These are phyloP conservation scores for Pouteria glomerata DNA, from an alignment of 148 eudicot species.

Conservation along the genomic window DNA sequence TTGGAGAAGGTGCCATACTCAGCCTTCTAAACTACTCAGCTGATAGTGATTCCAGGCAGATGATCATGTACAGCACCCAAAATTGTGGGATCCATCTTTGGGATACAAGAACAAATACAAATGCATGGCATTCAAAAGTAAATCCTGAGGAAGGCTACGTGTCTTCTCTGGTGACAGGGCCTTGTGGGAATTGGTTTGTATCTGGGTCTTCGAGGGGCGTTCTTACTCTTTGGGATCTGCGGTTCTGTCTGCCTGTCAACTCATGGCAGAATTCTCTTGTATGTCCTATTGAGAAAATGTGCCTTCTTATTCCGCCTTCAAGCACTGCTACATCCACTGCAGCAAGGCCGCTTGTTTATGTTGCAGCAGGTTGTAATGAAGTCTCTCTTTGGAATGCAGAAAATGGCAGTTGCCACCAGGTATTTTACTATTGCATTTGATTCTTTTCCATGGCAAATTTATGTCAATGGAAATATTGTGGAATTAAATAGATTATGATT, in stretches of 20 bases:
- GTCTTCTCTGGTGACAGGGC: conserved; percentile 66
- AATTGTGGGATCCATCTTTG: conserved; percentile 81
- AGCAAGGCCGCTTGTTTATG: conserved; percentile 94
- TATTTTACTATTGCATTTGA: conserved; percentile 15
- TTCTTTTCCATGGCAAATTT: neutral
- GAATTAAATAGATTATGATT: neutral
- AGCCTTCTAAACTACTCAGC: conserved; percentile 68
- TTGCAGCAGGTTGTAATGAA: conserved; percentile 95
- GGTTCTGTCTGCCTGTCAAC: conserved; percentile 87
- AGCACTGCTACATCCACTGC: conserved; percentile 59
- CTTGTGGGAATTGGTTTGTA: conserved; percentile 97
- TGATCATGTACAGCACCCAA: conserved; percentile 85
- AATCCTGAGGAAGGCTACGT: conserved; percentile 83
- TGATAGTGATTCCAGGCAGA: conserved; percentile 50
- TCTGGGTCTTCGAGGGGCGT: conserved; percentile 96
- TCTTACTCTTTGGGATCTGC: conserved; percentile 91
- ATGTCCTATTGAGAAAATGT: conserved; percentile 78
- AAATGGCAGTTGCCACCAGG: conserved; percentile 99
- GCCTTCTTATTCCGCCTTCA: conserved; percentile 79
- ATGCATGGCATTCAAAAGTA: conserved; percentile 69
- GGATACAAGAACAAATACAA: conserved; percentile 69
- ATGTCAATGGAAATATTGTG: neutral
- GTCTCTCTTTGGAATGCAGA: conserved; percentile 99
- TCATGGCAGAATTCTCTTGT: conserved; percentile 80
- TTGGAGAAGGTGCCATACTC: conserved; percentile 80